Conservation (phyloP, 139 green algal species). For the Mesostigma viride region DNA sequence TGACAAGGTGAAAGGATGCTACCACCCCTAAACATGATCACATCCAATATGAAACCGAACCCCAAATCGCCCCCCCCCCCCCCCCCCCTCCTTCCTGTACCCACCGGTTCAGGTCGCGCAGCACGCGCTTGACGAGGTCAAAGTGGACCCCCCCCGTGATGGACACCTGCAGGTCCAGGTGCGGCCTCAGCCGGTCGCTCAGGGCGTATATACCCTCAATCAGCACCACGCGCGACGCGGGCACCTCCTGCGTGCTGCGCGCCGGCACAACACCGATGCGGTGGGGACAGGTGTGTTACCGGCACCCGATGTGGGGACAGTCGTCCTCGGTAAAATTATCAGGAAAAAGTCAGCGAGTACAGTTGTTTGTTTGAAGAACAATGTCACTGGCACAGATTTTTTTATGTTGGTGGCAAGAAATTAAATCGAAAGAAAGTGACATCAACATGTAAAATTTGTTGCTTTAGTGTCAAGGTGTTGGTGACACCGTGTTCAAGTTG, state of each 20-base stretch:
- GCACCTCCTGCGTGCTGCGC: constrained; percentile 37
- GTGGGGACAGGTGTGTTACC: no score
- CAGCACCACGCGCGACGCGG: constrained; percentile 66
- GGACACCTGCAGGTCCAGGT: constrained; percentile 78
- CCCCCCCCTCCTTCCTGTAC: constrained; percentile 56
- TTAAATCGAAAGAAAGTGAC: no score
- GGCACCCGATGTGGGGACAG: no score
- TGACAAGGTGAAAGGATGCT: no score
- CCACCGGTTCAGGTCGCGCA: constrained; percentile 83
- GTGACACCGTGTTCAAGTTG: no score
- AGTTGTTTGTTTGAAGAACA: neutral
- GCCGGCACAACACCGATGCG: neutral
- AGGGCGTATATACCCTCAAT: constrained; percentile 96
- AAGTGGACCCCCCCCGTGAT: constrained; percentile 91
- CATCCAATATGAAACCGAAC: no score
- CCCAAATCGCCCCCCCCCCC: no score
- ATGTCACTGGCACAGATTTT: no score
- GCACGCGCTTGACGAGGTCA: constrained; percentile 92
- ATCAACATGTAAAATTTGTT: no score
- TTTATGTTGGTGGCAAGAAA: no score
- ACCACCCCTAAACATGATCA: no score
- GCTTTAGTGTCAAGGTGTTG: no score
- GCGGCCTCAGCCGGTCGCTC: constrained; percentile 46
- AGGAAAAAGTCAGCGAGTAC: neutral
- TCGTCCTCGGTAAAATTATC: constrained; percentile 3